These are phyloP conservation scores for Erysiphe neolycopersici DNA, from an alignment of 2,329 filamentous ascomycete species.

Conservation along the genomic window DNA sequence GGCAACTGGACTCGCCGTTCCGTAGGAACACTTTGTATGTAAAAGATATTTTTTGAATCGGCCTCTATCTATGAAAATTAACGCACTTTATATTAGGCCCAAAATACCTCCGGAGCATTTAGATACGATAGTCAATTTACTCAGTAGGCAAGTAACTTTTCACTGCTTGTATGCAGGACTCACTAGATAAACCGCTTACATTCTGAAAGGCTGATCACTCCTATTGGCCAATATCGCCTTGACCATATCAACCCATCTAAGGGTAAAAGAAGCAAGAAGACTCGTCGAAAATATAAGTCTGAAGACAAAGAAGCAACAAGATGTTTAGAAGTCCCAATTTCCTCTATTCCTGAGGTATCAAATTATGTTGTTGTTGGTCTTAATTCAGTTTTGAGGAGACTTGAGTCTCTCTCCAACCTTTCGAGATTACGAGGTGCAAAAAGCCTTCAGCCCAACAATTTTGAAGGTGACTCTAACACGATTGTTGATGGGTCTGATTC, in stretches of 20 bases:
- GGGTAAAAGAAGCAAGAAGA: conserved; percentile 29
- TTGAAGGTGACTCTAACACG: background rate
- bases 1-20: conserved; percentile 39
- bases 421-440: background rate
- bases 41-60: background rate
- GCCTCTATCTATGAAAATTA: background rate
- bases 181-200: background rate
- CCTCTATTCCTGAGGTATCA: conserved; percentile 24
- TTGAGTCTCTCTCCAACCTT: conserved; percentile 14
- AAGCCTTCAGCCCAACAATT: background rate
- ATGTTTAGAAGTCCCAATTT: conserved; percentile 5
- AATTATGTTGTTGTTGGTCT: conserved; percentile 35
- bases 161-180: background rate
- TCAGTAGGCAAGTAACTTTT: conserved; percentile 27
- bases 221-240: conserved; percentile 33
- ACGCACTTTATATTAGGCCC: conserved; percentile 23
- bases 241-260: conserved; percentile 28
- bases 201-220: conserved; percentile 28
- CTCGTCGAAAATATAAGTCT: conserved; percentile 21
- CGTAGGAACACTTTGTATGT: background rate
- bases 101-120: conserved; percentile 28
- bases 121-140: conserved; percentile 35
- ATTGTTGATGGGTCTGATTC: background rate
- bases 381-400: conserved; percentile 30
- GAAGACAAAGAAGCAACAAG: conserved; percentile 9